phyloP scores from a whole-genome alignment of 805 yeast genomes.

The Saccharomycopsis fodiens region DNA sequence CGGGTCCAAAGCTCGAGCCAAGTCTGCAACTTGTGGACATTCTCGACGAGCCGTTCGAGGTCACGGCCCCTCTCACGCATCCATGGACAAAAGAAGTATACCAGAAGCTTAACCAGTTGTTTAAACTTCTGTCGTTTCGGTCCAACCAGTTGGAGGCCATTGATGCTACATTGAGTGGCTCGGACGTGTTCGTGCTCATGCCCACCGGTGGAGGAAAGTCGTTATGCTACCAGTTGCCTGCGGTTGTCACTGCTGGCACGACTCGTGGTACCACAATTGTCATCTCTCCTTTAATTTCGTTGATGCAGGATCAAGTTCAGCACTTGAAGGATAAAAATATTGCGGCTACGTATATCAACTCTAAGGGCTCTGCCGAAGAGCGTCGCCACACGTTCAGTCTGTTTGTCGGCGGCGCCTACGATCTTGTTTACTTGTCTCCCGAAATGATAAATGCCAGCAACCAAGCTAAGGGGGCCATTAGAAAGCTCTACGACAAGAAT shows the following conservation, averaged over 20 bases:
- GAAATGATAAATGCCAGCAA: slow-evolving; percentile 82
- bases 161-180: slow-evolving; percentile 64
- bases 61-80: slow-evolving; percentile 16
- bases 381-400: slow-evolving; percentile 52
- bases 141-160: slow-evolving; percentile 84
- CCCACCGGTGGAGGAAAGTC: slow-evolving; percentile 99
- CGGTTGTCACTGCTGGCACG: slow-evolving; percentile 65
- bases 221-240: slow-evolving; percentile 90
- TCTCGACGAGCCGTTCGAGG: slow-evolving; percentile 25
- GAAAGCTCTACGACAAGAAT: slow-evolving; percentile 43
- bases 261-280: slow-evolving; percentile 86
- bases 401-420: slow-evolving; percentile 59
- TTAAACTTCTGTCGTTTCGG: slow-evolving; percentile 62
- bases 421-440: slow-evolving; percentile 83
- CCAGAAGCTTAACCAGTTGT: slow-evolving; percentile 45
- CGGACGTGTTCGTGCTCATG: slow-evolving; percentile 91
- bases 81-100: slow-evolving; percentile 68
- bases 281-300: slow-evolving; percentile 86
- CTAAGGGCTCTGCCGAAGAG: slow-evolving; percentile 60
- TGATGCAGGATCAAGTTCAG: slow-evolving; percentile 96
- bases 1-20: slow-evolving; percentile 20
- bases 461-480: slow-evolving; percentile 58
- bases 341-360: slow-evolving; percentile 81
- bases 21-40: slow-evolving; percentile 16
- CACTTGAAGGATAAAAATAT: slow-evolving; percentile 63